A percentile compares a stretch with the other conserved stretches of the same genome.
phyloP scores from a whole-genome alignment of 805 yeast species.

The Saccharomycopsis fibuligera region DNA sequence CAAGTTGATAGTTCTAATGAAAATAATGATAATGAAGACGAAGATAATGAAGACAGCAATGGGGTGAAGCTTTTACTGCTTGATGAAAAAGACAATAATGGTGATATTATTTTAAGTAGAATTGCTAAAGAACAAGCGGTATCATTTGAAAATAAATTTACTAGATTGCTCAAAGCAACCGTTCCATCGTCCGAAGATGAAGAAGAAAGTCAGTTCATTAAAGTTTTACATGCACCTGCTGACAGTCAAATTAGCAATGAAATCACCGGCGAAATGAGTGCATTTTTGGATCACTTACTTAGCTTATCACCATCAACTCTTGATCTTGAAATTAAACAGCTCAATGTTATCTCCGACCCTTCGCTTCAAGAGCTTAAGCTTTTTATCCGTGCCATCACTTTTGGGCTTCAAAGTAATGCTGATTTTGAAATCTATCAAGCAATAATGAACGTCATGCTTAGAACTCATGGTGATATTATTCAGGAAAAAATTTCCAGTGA shows the following conservation, averaged over 20 bases:
- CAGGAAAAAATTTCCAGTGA: conserved; percentile 31
- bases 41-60: conserved; percentile 28
- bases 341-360: conserved; percentile 60
- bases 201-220: not conserved
- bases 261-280: conserved; percentile 33
- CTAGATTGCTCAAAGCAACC: conserved; percentile 49
- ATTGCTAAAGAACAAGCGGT: conserved; percentile 23
- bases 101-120: conserved; percentile 24
- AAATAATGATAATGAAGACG: conserved; percentile 22
- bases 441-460: conserved; percentile 64
- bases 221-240: too few species aligned
- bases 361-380: conserved; percentile 46
- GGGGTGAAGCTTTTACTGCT: too few species aligned
- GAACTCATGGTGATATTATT: conserved; percentile 78
- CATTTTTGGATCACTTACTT: conserved; percentile 50
- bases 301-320: conserved; percentile 66
- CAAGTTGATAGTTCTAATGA: conserved; percentile 20
- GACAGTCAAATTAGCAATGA: not conserved
- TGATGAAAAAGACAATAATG: conserved; percentile 11
- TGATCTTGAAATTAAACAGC: conserved; percentile 82
- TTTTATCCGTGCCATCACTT: conserved; percentile 62
- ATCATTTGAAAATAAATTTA: conserved; percentile 69
- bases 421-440: conserved; percentile 81
- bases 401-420: conserved; percentile 47
- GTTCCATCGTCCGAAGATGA: not conserved